A percentile compares a stretch with the other conserved stretches of the same genome.
phyloP scores from a whole-genome alignment of 345 rosid genomes.

The Corymbia maculata region DNA sequence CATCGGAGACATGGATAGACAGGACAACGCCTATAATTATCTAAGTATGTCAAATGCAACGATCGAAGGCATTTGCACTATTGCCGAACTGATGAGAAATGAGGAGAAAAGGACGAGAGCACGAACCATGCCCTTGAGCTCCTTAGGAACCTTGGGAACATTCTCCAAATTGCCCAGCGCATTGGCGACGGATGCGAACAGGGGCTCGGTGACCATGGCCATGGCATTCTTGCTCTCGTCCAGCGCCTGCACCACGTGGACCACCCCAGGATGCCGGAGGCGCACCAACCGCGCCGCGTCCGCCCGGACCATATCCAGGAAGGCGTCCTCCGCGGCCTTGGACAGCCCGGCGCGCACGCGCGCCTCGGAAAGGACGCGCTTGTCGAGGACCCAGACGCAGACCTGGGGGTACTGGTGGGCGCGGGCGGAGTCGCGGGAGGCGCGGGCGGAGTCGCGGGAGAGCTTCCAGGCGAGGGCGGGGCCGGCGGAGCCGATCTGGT shows the following conservation, averaged over 20 bases:
- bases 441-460: conserved; percentile 61
- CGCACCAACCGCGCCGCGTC: conserved; percentile 77
- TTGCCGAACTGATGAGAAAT: not conserved
- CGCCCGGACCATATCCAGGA: conserved; percentile 72
- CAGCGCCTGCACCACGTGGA: conserved; percentile 91
- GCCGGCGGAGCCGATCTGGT: conserved; percentile 98
- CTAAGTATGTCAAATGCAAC: not conserved
- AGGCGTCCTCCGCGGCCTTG: conserved; percentile 79
- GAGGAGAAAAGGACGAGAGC: not conserved
- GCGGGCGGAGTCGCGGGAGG: conserved; percentile 63
- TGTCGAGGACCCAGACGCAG: conserved; percentile 94
- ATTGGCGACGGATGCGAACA: conserved; percentile 82
- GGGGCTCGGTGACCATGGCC: conserved; percentile 98
- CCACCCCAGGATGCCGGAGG: conserved; percentile 94
- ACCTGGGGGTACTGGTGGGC: conserved; percentile 84
- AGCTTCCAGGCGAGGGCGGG: conserved; percentile 97
- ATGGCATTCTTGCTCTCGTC: conserved; percentile 91
- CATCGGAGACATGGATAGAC: not conserved
- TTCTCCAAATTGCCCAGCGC: conserved; percentile 85
- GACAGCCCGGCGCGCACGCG: conserved; percentile 73
- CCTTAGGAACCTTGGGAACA: conserved; percentile 68
- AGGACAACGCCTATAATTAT: not conserved
- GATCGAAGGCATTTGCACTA: not conserved
- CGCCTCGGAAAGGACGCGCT: conserved; percentile 69
- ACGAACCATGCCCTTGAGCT: conserved; percentile 77